Conservation (phyloP, 495 filamentous ascomycete species). For the Ramalina peruviana region DNA sequence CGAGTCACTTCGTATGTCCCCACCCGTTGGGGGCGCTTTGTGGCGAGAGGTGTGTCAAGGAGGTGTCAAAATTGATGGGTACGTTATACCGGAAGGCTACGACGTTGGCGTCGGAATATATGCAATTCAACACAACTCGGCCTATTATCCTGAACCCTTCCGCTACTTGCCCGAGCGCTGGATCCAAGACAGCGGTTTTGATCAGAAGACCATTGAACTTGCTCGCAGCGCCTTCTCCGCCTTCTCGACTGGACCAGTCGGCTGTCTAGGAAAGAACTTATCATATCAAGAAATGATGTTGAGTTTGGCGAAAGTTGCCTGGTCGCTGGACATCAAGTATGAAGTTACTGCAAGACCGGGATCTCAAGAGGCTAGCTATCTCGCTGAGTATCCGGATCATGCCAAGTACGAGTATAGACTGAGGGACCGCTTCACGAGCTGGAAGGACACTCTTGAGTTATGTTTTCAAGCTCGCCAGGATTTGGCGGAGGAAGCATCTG, state of each 20-base stretch:
- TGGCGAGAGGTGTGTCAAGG: slow-evolving; percentile 49
- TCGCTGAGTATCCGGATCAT: too few species aligned
- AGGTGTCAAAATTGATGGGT: slow-evolving; percentile 41
- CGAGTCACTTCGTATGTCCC: slow-evolving; percentile 57
- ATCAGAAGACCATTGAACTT: background rate
- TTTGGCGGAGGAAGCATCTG: too few species aligned
- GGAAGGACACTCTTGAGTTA: too few species aligned
- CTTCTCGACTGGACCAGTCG: slow-evolving; percentile 42
- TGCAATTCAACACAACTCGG: slow-evolving; percentile 40
- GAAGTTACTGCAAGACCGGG: too few species aligned
- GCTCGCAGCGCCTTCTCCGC: slow-evolving; percentile 38
- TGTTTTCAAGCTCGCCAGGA: too few species aligned
- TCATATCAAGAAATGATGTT: too few species aligned
- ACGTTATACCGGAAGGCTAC: slow-evolving; percentile 36
- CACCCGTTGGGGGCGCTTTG: slow-evolving; percentile 45
- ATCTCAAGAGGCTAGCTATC: too few species aligned
- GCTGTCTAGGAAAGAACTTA: slow-evolving; percentile 39
- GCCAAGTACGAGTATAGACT: too few species aligned
- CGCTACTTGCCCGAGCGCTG: slow-evolving; percentile 41
- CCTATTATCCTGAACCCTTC: slow-evolving; percentile 40
- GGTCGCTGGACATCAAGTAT: too few species aligned
- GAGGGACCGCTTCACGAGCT: too few species aligned
- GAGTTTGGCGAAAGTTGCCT: too few species aligned
- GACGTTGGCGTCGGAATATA: slow-evolving; percentile 42
- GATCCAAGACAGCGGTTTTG: slow-evolving; percentile 19